Percentiles rank a stretch among this genome's conserved stretches.
phyloP scores from a whole-genome alignment of 306 rosid genomes.

The peach (Prunus persica) region Prunus_persica_NCBIv2 NC_034014.1:29632501-29633000 shows the following conservation, averaged over 20 bases:
- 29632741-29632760: constrained; percentile 12
- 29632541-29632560: constrained; percentile 90
- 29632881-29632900: background rate
- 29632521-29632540: constrained; percentile 81
- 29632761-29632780: background rate
- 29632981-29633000: too few species aligned
- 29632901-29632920: background rate
- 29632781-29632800: background rate
- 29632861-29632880: background rate
- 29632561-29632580: constrained; percentile 57
- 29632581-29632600: constrained; percentile 57
- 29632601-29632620: constrained; percentile 25
- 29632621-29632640: background rate
- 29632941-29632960: background rate
- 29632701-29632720: background rate
- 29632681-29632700: background rate
- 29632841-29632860: background rate
- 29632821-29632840: constrained; percentile 18
- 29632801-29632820: background rate
- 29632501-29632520: constrained; percentile 76
- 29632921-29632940: background rate
- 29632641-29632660: background rate
- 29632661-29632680: too few species aligned
- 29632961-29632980: too few species aligned
- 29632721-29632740: background rate